Evolutionary conservation across 2,329 filamentous ascomycete species (phyloP), one percentile per base, ranked within the genome.

Genomic region (Exophiala bonariae): DNA sequence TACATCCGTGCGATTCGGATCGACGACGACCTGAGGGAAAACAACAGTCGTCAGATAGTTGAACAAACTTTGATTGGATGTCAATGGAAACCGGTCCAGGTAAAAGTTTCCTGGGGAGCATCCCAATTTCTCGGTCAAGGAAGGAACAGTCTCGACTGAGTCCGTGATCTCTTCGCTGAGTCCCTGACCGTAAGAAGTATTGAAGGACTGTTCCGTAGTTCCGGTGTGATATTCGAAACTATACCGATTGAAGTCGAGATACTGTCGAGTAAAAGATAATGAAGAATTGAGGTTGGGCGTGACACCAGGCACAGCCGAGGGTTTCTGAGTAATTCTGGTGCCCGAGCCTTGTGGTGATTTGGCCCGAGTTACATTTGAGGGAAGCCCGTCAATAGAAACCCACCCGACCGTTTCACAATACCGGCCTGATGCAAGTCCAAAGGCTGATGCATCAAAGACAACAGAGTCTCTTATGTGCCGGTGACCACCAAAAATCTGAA

Each of bases 351-450:
- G 45, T 2, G 55, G 55, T 8, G 55, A 55, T 31, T 51, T 53
- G 10, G 55, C 55, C 16, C 45, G 39, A 6, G 55, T 57, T n/a
- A 53, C 49, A 19, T 62, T 64, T 1, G 66, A 68, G 42, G 76
- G 62, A 55, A 86, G 77, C 13, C 82, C 82, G 40, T 74, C 76
- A 66, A 86, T 77, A n/a, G 81, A 78, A 17, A 85, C 62, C 79
- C 81, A 87, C 18, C 83, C 83, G 1, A 86, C 69, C 2, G 82
- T 86, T 66, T 87, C 83, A 60, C 82, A 86, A 64, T 85, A 86
- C 42, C 80, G 74, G 4, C 80, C 82, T 2, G 81, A 80, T 56
- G 84, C 82, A 7, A 86, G 69, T 0, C 75, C 81, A 3, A 82
- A 81, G 4, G 79, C 76, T 56, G 74, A 76, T 46, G 79, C 73